phyloP scores from a whole-genome alignment of 768 basidiomycete genomes.

The Trametes elegans region DNA sequence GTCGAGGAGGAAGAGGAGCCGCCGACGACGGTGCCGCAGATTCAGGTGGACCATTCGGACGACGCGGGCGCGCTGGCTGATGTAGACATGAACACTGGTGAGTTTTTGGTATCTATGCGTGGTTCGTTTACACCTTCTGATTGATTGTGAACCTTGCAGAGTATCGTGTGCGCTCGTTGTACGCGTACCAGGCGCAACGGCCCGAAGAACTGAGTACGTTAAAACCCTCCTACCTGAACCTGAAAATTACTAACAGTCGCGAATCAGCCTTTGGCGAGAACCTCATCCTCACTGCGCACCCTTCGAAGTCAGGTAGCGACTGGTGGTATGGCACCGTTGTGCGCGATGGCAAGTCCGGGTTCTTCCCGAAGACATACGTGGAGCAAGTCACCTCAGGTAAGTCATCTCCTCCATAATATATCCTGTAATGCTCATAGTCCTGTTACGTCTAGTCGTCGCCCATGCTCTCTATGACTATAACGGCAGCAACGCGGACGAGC shows the following conservation, averaged over 20 bases:
- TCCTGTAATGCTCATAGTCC: background rate
- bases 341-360: slow-evolving; percentile 66
- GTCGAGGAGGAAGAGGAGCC: slow-evolving; percentile 63
- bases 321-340: slow-evolving; percentile 90
- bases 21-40: slow-evolving; percentile 44
- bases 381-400: slow-evolving; percentile 66
- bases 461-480: slow-evolving; percentile 80
- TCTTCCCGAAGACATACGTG: slow-evolving; percentile 91
- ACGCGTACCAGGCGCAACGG: slow-evolving; percentile 82
- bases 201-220: slow-evolving; percentile 82
- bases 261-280: slow-evolving; percentile 81
- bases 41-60: slow-evolving; percentile 47
- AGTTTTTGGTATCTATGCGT: slow-evolving; percentile 25
- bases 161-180: slow-evolving; percentile 75
- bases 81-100: slow-evolving; percentile 64
- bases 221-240: background rate
- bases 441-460: slow-evolving; percentile 50
- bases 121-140: slow-evolving; percentile 9
- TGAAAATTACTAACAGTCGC: background rate
- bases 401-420: slow-evolving; percentile 25
- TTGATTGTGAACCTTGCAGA: slow-evolving; percentile 45
- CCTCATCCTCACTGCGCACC: slow-evolving; percentile 72
- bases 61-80: slow-evolving; percentile 59
- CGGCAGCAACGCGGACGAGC: slow-evolving; percentile 70
- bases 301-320: slow-evolving; percentile 80